Conservation (phyloP, 148 eudicot genomes). For the Camellia granthamiana region DNA sequence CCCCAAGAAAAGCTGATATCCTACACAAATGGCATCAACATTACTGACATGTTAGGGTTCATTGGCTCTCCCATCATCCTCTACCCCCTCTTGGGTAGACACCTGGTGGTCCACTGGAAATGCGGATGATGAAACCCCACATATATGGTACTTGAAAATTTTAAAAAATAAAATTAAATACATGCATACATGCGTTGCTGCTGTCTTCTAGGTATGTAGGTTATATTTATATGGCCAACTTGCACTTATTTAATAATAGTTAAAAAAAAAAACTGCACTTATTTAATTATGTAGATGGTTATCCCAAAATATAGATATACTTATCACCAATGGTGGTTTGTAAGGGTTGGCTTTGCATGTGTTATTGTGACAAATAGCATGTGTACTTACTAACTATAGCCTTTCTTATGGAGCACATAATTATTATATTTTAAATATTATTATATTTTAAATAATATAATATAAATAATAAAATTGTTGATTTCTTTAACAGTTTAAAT, state of each 20-base stretch:
- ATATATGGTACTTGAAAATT: neutral
- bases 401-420: too few species aligned
- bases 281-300: too few species aligned
- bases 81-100: conserved; percentile 20
- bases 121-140: conserved; percentile 1
- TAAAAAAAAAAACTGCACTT: neutral
- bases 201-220: neutral
- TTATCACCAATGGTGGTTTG: too few species aligned
- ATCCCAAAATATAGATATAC: too few species aligned
- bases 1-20: conserved; percentile 23
- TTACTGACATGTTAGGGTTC: conserved; percentile 23
- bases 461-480: too few species aligned
- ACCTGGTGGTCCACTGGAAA: neutral
- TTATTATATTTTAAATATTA: too few species aligned
- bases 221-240: conserved; percentile 6
- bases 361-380: too few species aligned
- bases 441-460: too few species aligned
- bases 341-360: too few species aligned
- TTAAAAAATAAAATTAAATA: neutral
- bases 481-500: too few species aligned
- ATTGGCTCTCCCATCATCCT: conserved; percentile 20
- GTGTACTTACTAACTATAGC: too few species aligned
- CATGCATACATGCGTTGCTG: conserved; percentile 8
- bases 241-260: neutral
- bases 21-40: conserved; percentile 26